phyloP scores from a whole-genome alignment of 2,329 filamentous ascomycete species.

The Penicillium verrucosum region DNA sequence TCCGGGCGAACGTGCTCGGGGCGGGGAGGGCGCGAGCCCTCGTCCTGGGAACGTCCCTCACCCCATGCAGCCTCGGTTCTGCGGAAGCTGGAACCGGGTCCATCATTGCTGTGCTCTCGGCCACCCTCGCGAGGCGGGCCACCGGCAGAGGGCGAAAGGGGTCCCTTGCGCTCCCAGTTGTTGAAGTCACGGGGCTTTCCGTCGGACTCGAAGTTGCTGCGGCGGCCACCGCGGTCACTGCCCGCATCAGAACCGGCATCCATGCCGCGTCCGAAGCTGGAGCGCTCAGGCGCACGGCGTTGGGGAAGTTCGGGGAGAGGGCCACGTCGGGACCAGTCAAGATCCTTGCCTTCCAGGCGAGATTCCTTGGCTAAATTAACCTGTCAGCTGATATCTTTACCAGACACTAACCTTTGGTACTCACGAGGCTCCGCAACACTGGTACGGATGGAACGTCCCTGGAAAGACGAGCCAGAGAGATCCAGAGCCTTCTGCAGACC shows the following conservation, averaged over 20 bases:
- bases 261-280: conserved; percentile 55
- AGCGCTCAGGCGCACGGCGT: conserved; percentile 54
- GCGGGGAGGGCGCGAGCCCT: conserved; percentile 69
- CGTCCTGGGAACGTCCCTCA: conserved; percentile 65
- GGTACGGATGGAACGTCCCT: conserved; percentile 85
- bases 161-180: conserved; percentile 94
- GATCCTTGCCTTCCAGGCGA: conserved; percentile 73
- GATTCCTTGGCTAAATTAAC: conserved; percentile 68
- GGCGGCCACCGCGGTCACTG: conserved; percentile 63
- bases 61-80: conserved; percentile 73
- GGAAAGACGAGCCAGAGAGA: conserved; percentile 76
- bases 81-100: conserved; percentile 58
- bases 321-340: conserved; percentile 93
- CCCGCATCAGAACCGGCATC: conserved; percentile 54
- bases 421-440: conserved; percentile 97
- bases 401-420: conserved; percentile 8
- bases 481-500: conserved; percentile 87
- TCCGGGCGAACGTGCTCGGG: conserved; percentile 65
- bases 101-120: conserved; percentile 59
- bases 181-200: conserved; percentile 75
- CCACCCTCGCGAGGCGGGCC: conserved; percentile 55
- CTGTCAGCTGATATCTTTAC: conserved; percentile 33
- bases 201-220: conserved; percentile 67
- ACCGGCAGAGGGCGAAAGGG: conserved; percentile 67
- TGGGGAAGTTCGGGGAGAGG: conserved; percentile 72